Evolutionary conservation across 2,329 filamentous ascomycete genomes (phyloP).

Genomic region (Bimuria novae-zelandiae): DNA sequence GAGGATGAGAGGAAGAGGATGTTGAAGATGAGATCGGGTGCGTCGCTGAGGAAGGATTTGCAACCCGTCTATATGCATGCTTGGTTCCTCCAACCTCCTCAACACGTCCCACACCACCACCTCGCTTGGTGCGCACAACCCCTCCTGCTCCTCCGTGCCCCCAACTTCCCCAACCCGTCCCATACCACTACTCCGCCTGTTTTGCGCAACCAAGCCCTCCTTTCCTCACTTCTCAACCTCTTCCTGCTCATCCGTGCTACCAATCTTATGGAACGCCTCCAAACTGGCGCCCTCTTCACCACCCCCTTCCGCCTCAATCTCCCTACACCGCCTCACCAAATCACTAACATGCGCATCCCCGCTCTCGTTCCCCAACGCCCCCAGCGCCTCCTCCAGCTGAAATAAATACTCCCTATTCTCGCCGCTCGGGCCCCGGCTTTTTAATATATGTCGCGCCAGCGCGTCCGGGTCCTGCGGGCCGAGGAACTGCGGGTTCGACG

Average conservation of each 20-base stretch:
- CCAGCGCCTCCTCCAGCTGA: conserved; percentile 74
- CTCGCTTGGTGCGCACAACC: too few relatives aligned
- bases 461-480: conserved; percentile 78
- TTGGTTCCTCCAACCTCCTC: too few relatives aligned
- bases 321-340: conserved; percentile 72
- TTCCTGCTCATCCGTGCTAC: conserved; percentile 63
- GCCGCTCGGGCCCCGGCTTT: conserved; percentile 80
- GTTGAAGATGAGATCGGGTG: conserved; percentile 3
- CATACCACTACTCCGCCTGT: too few relatives aligned
- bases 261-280: conserved; percentile 47
- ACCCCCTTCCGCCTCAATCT: conserved; percentile 57
- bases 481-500: conserved; percentile 89
- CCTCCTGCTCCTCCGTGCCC: too few relatives aligned
- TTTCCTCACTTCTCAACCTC: conserved; percentile 56
- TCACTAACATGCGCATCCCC: conserved; percentile 85
- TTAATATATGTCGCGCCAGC: conserved; percentile 80
- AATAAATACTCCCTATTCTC: conserved; percentile 89
- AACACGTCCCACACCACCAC: too few relatives aligned
- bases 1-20: conserved; percentile 11
- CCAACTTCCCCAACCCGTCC: too few relatives aligned
- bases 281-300: conserved; percentile 17
- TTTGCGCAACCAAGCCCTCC: neutral
- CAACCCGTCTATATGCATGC: too few relatives aligned
- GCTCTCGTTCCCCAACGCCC: conserved; percentile 73
- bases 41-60: conserved; percentile 7